These are phyloP conservation scores for Suhomyces maxii DNA, from an alignment of 1,139 yeast genomes.

Conservation along the genomic window DNA sequence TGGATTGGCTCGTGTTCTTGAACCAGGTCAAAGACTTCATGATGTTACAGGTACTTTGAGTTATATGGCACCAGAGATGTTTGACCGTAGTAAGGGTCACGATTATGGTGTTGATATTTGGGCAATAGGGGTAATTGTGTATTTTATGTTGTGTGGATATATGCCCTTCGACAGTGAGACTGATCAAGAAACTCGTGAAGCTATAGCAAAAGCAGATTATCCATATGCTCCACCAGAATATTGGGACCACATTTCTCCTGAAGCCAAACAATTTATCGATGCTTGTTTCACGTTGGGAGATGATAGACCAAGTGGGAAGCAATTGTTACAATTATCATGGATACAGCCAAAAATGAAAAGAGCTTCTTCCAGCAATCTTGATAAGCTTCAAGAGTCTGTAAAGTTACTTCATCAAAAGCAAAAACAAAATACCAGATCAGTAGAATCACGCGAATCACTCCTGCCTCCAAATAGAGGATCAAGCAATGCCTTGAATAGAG, in stretches of 20 bases:
- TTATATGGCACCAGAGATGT: conserved; percentile 73
- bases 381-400: conserved; percentile 10
- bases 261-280: conserved; percentile 60
- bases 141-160: conserved; percentile 72
- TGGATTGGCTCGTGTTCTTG: conserved; percentile 53
- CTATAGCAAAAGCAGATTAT: conserved; percentile 58
- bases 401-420: conserved; percentile 9
- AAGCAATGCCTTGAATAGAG: not conserved
- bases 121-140: conserved; percentile 75
- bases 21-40: conserved; percentile 16
- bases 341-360: conserved; percentile 14
- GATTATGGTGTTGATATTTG: conserved; percentile 67
- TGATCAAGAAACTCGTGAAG: conserved; percentile 66
- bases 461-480: conserved; percentile 7
- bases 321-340: conserved; percentile 53
- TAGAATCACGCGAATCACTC: not conserved
- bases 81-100: conserved; percentile 52
- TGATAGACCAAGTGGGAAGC: conserved; percentile 48
- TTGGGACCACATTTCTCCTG: conserved; percentile 54
- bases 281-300: conserved; percentile 51
- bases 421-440: not conserved
- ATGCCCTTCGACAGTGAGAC: conserved; percentile 80
- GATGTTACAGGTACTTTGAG: conserved; percentile 65
- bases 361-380: conserved; percentile 2
- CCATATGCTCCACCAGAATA: conserved; percentile 61